Conservation (phyloP, 352 stramenopile genomes). For the Hyaloperonospora brassicae region DNA sequence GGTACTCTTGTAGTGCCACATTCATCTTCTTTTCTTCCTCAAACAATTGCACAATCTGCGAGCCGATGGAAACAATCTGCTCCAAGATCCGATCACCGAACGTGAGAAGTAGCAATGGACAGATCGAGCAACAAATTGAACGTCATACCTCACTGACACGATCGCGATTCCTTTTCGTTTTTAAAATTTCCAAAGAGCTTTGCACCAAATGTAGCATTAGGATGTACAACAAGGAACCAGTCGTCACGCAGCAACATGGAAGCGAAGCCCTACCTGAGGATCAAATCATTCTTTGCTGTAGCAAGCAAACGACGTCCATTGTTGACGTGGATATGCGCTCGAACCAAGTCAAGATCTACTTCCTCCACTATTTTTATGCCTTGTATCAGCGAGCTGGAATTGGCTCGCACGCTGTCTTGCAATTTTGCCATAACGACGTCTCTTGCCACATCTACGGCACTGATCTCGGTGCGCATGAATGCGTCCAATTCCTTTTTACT, state of each 20-base stretch:
- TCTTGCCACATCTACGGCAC: constrained; percentile 69
- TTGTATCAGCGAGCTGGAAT: constrained; percentile 73
- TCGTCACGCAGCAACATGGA: background rate
- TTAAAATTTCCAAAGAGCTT: constrained; percentile 77
- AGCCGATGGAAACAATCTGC: constrained; percentile 23
- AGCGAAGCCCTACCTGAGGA: constrained; percentile 37
- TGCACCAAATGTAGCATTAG: constrained; percentile 1
- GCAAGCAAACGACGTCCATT: constrained; percentile 68
- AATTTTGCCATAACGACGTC: constrained; percentile 66
- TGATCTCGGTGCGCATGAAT: constrained; percentile 79
- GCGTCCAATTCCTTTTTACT: constrained; percentile 39
- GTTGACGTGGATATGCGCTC: constrained; percentile 83
- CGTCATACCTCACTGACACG: constrained; percentile 47
- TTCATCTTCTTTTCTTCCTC: constrained; percentile 76
- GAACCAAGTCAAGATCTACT: constrained; percentile 76
- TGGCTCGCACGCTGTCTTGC: constrained; percentile 76
- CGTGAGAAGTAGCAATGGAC: constrained; percentile 2
- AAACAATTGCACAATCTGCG: constrained; percentile 71
- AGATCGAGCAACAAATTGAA: background rate
- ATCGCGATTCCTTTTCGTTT: constrained; percentile 75
- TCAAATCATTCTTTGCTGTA: constrained; percentile 62
- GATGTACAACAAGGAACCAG: background rate
- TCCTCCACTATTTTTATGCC: constrained; percentile 85
- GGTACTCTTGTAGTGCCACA: constrained; percentile 44
- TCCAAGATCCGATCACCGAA: background rate